Evolutionary conservation across 2,329 filamentous ascomycete species (phyloP).

Genomic region (Microcera coccophila): DNA sequence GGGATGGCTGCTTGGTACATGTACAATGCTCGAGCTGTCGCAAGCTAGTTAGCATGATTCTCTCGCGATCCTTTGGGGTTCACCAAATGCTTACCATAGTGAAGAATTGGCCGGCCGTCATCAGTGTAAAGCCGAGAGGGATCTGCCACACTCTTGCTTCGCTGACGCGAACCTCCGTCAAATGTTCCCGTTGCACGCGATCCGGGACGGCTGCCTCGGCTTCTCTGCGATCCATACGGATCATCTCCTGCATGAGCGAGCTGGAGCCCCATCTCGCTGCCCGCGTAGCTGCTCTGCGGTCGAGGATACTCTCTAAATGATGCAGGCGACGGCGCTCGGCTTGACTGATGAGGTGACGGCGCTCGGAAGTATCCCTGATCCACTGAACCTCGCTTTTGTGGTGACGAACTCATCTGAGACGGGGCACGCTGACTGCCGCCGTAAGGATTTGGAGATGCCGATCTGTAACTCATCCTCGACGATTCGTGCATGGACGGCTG

Average conservation of each 20-base stretch:
- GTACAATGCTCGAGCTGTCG: conserved; percentile 82
- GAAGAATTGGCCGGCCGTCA: conserved; percentile 82
- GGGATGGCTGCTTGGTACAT: conserved; percentile 92
- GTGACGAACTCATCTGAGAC: conserved; percentile 38
- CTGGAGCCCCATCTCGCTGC: conserved; percentile 64
- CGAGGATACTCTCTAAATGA: conserved; percentile 46
- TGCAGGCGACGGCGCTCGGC: conserved; percentile 46
- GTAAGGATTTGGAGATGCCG: conserved; percentile 64
- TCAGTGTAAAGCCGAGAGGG: conserved; percentile 75
- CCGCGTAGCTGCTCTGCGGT: conserved; percentile 49
- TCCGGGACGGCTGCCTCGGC: conserved; percentile 48
- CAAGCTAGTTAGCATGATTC: conserved; percentile 18
- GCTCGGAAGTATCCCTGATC: conserved; percentile 51
- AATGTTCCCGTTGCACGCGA: conserved; percentile 54
- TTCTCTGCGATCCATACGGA: conserved; percentile 55
- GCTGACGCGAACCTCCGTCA: conserved; percentile 49
- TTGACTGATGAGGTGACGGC: conserved; percentile 47
- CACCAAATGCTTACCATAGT: conserved; percentile 74
- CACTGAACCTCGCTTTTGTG: conserved; percentile 42
- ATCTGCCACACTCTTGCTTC: conserved; percentile 86
- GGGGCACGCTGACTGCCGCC: conserved; percentile 35
- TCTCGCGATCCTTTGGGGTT: not conserved
- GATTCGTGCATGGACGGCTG: conserved; percentile 50
- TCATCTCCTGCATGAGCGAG: conserved; percentile 56
- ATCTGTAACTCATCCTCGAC: conserved; percentile 41